Base-by-base conservation (phyloP, 2,329 filamentous ascomycete species). In the Aspergillus sp. region DNA sequence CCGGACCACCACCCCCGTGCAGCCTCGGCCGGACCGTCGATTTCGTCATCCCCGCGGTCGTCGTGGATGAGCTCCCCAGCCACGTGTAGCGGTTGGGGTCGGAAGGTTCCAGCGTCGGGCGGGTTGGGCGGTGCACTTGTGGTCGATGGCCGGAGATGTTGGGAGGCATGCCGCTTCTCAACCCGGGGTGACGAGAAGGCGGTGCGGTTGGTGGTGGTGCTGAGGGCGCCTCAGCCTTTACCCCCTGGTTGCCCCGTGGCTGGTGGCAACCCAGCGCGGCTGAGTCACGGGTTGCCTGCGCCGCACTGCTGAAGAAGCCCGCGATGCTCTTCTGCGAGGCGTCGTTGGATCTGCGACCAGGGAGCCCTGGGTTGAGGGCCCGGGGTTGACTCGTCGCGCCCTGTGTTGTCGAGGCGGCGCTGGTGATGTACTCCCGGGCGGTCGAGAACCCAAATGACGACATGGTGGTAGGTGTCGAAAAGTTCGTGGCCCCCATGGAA, bases 371-470 rank as follows among this genome's bases (percentile, higher is more conserved):
- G 50, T 58, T 53, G 62, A 62, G 38, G 61, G 62, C 47, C 69
- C 58, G 56, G 20, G 67, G 57, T 32, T 70, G 57, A 69, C 32
- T 64, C 41, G 43, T 32, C 38, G 17, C 5, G 40, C 13, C 5
- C 42, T 45, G 25, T 61, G 58, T 36, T 49, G 51, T 31, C 55
- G 54, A 16, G 53, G 61, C 60, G 3, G 67, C 59, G 14, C 65
- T 67, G 1, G 63, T 68, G 23, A 74, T 79, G 58, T 86, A 83
- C 17, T 79, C 74, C 9, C 79, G 78, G 2, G 85, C 83, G 9
- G 82, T 82, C n/a, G 82, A 83, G 58, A 89, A 89, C 0, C 82
- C 84, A 0, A 80, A 74, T 7, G 82, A 73, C 9, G 82, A 70
- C 23, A 71, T 52, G 5, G 67, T 70, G 23, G 77, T 74, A 4